Evolutionary conservation across 2,329 filamentous ascomycete genomes (phyloP), one percentile per base, ranked within the genome.

Genomic region (Xenoacremonium recifei): DNA sequence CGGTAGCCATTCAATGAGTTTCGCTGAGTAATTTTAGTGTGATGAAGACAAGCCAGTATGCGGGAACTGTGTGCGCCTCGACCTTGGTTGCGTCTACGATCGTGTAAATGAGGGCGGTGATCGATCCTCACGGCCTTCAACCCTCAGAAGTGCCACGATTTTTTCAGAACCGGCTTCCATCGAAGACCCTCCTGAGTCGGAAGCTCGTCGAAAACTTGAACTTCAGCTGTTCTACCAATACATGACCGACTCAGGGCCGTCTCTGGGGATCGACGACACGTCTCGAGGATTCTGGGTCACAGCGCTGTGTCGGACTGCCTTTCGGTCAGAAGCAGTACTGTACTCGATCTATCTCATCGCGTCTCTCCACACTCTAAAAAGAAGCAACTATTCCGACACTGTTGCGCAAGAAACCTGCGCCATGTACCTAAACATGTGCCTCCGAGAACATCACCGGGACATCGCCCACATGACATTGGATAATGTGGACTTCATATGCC

Each of bases 41-140:
- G 44, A 57, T 30, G 52, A 57, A 31, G 40, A 38, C 7, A 52
- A 48, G 17, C 54, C 54, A 4, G 43, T 50, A n/a, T 57, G 54
- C 39, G 41, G 25, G 16, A 48, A 54, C 4, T 57, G 52, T 16
- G 47, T 37, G 6, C 50, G 54, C 4, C 38, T 54, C 10, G 40
- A 43, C 2, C 18, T 50, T 9, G 25, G 18, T 4, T 57, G 54
- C 19, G 18, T 45, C 16, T 57, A 55, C 33, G 54, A 48, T 30
- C 49, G 45, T 11, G 12, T 9, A 9, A 31, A 31, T 15, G 29
- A 15, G n/a, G n/a, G n/a, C n/a, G n/a, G n/a, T n/a, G n/a, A n/a
- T n/a, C n/a, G n/a, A n/a, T n/a, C n/a, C n/a, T n/a, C n/a, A n/a
- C n/a, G n/a, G n/a, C n/a, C n/a, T n/a, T n/a, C n/a, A n/a, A n/a